Conservation (phyloP, 805 yeast species). For the Myxozyma melibiosi region DNA sequence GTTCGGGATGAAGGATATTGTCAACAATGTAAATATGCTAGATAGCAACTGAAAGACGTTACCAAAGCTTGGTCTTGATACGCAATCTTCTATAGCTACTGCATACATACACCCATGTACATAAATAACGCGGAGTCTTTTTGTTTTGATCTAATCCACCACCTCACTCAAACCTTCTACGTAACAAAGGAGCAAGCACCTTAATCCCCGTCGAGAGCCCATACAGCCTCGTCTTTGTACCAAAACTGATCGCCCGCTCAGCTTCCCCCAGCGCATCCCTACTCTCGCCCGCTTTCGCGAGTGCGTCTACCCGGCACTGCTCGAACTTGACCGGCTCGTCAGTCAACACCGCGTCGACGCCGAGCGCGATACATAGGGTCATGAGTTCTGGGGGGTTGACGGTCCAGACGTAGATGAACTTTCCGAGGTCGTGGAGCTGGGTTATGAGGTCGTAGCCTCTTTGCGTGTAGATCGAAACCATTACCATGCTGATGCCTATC, state of each 20-base stretch:
- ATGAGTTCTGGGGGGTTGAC: constrained; percentile 47
- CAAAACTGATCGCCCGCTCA: background rate
- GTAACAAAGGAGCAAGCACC: background rate
- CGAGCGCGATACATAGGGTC: constrained; percentile 43
- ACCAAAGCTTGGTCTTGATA: too few species aligned
- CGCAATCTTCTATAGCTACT: too few species aligned
- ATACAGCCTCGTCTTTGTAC: background rate
- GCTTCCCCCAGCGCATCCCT: background rate
- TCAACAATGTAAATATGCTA: too few species aligned
- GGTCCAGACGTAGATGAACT: constrained; percentile 56
- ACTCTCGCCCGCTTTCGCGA: background rate
- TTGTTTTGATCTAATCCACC: too few species aligned
- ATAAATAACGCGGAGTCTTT: too few species aligned
- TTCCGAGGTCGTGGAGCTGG: constrained; percentile 55
- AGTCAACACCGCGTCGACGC: constrained; percentile 48
- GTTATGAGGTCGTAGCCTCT: constrained; percentile 40
- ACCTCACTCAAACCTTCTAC: constrained; percentile 12
- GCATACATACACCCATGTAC: too few species aligned
- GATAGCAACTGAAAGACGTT: too few species aligned
- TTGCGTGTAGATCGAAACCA: constrained; percentile 37
- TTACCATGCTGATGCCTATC: constrained; percentile 20
- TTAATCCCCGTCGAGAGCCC: background rate
- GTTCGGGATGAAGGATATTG: too few species aligned
- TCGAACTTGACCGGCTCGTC: constrained; percentile 42
- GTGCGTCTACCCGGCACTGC: background rate